Percentiles rank a stretch among this genome's conserved stretches.
Evolutionary conservation across 352 stramenopile genomes (phyloP).

Genomic region (Pseudoperonospora humuli): DNA sequence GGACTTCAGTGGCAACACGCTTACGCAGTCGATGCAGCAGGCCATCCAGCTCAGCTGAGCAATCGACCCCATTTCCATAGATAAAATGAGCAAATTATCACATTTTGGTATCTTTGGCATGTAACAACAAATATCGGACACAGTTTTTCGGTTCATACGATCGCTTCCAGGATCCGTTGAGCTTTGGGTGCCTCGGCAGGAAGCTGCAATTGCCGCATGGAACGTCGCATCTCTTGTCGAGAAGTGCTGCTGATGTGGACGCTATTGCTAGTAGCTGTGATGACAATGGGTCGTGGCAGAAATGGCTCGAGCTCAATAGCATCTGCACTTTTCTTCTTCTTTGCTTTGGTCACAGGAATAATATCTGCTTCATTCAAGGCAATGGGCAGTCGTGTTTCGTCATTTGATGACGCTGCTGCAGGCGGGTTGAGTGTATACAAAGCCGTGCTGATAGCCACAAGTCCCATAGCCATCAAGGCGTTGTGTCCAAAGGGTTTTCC

Average conservation of each 20-base stretch:
- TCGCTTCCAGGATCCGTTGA: conserved; percentile 9
- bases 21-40: conserved; percentile 21
- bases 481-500: conserved; percentile 57
- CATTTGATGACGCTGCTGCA: conserved; percentile 7
- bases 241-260: conserved; percentile 17
- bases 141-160: conserved; percentile 12
- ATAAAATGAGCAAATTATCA: too few relatives aligned
- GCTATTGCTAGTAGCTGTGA: conserved; percentile 21
- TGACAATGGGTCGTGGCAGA: conserved; percentile 14
- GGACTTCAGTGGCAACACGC: conserved; percentile 1
- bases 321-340: conserved; percentile 32
- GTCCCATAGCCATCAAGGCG: conserved; percentile 45
- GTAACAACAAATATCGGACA: too few relatives aligned
- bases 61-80: too few relatives aligned
- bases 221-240: conserved; percentile 19
- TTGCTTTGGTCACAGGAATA: conserved; percentile 3
- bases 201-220: conserved; percentile 13
- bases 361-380: conserved; percentile 3
- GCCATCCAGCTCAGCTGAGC: conserved; percentile 25
- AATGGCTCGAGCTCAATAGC: conserved; percentile 32
- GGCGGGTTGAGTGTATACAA: conserved; percentile 72
- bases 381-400: conserved; percentile 12
- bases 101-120: too few relatives aligned
- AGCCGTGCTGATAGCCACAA: conserved; percentile 52
- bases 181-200: conserved; percentile 1